Conservation (phyloP, 2,329 filamentous ascomycete species). For the Epicoccum sorghinum region DNA sequence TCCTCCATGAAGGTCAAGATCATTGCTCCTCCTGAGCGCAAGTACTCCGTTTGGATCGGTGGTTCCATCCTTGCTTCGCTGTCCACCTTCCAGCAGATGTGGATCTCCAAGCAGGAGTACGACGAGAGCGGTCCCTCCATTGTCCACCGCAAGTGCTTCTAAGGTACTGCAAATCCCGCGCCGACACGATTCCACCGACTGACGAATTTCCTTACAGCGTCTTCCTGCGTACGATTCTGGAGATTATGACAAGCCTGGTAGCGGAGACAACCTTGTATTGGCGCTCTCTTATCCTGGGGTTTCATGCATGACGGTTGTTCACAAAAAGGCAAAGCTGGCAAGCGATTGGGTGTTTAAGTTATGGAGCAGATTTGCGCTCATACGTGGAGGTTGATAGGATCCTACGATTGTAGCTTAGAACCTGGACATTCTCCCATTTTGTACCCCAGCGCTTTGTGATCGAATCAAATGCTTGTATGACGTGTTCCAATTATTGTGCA, state of each 20-base stretch:
- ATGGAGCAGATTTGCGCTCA: slow-evolving; percentile 44
- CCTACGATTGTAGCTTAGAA: slow-evolving; percentile 50
- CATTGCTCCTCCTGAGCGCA: slow-evolving; percentile 99
- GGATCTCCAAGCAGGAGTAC: slow-evolving; percentile 99
- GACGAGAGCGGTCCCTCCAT: slow-evolving; percentile 99
- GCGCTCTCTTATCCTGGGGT: slow-evolving; percentile 44
- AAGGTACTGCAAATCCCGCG: slow-evolving; percentile 63
- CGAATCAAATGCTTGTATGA: slow-evolving; percentile 6
- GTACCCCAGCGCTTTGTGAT: slow-evolving; percentile 9
- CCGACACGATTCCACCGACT: slow-evolving; percentile 22
- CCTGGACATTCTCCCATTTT: slow-evolving; percentile 43
- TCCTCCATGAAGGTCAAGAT: slow-evolving; percentile 99
- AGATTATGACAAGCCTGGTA: slow-evolving; percentile 47
- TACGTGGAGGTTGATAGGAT: slow-evolving; percentile 40
- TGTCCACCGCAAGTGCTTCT: slow-evolving; percentile 99
- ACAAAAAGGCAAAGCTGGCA: slow-evolving; percentile 48
- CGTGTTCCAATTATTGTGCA: background rate
- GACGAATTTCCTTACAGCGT: slow-evolving; percentile 37
- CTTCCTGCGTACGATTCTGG: slow-evolving; percentile 43
- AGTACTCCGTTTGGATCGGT: slow-evolving; percentile 99
- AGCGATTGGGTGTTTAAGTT: slow-evolving; percentile 46
- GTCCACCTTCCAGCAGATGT: slow-evolving; percentile 99
- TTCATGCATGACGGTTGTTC: slow-evolving; percentile 45
- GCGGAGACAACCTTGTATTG: slow-evolving; percentile 45
- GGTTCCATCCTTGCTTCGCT: slow-evolving; percentile 99